phyloP scores from a whole-genome alignment of 371 early-diverging fungal species.

The Mortierella sp. region DNA sequence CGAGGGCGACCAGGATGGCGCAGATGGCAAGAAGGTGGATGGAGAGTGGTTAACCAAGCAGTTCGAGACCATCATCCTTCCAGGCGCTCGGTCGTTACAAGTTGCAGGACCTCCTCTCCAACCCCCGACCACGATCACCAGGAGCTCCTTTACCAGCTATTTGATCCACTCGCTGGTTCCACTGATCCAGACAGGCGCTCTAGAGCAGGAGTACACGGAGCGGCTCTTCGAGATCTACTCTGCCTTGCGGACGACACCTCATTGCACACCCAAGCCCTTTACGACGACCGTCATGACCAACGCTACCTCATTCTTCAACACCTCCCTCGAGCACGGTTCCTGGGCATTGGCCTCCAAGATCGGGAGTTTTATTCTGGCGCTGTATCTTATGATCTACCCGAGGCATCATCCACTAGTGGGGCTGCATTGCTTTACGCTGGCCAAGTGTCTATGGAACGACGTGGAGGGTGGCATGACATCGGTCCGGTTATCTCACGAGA shows the following conservation, averaged over 20 bases:
- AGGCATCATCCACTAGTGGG: slow-evolving; percentile 81
- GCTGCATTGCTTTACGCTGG: slow-evolving; percentile 72
- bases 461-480: slow-evolving; percentile 46
- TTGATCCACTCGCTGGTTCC: slow-evolving; percentile 52
- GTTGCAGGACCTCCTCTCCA: slow-evolving; percentile 30
- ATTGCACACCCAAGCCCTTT: slow-evolving; percentile 43
- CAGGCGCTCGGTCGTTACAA: slow-evolving; percentile 36
- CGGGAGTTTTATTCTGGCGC: slow-evolving; percentile 72
- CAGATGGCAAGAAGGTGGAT: slow-evolving; percentile 37
- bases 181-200: slow-evolving; percentile 29
- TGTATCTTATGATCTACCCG: slow-evolving; percentile 79
- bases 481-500: slow-evolving; percentile 41
- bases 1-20: slow-evolving; percentile 41
- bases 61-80: slow-evolving; percentile 44
- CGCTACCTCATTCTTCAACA: slow-evolving; percentile 51
- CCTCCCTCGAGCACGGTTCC: slow-evolving; percentile 47
- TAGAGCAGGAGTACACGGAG: slow-evolving; percentile 20
- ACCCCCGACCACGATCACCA: slow-evolving; percentile 25
- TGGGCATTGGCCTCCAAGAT: slow-evolving; percentile 69
- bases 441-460: slow-evolving; percentile 78
- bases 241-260: slow-evolving; percentile 27
- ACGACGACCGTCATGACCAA: slow-evolving; percentile 56
- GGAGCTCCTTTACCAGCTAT: slow-evolving; percentile 39
- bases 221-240: slow-evolving; percentile 39
- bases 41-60: slow-evolving; percentile 57